Base-by-base conservation (phyloP, 257 asterid species). In the Fraxinus cuspidata region DNA sequence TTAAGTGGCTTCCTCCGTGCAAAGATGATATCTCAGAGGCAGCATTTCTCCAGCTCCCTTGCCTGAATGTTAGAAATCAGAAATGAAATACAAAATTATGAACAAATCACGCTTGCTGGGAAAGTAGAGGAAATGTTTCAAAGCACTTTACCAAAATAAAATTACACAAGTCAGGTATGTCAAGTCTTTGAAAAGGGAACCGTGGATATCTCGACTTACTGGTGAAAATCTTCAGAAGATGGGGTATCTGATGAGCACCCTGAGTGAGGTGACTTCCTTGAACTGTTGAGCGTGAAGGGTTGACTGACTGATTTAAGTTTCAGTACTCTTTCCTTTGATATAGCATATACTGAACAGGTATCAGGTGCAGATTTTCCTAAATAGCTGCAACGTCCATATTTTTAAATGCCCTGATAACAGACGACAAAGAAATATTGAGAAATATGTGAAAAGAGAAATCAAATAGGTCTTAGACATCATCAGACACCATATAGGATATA, bases 321-420 rank as follows among this genome's bases (percentile, higher is more conserved):
- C 64, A 76, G 42, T 51, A 83, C 81, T 82, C 82, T 91, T 12
- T 53, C 74, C 82, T 88, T 92, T 2, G 97, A 88, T 31, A 86
- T 87, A 3, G 75, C 86, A 51, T 92, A 88, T 40, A 95, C 90
- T 1, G 92, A 35, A 35, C 98, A 92, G 63, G 82, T 88, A 68
- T 90, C 96, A 1, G 96, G 96, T 64, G 88, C 91, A 1, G 75
- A 77, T 81, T 84, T 91, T 69, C 76, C 87, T 47, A 95, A 58
- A 58, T 73, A 77, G 73, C 79, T 85, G 93, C 88, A 71, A 92
- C 88, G 77, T 92, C 97, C 29, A 83, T 28, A 72, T 49, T 76
- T 76, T 78, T 95, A 71, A 95, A 95, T 79, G 96, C 97, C 89
- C 98, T 92, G 89, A 68, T 25, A 25, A 53, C 29, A 56, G 49